Conservation (phyloP, 106 monocot genomes). For the Dendrobium huoshanense region DNA sequence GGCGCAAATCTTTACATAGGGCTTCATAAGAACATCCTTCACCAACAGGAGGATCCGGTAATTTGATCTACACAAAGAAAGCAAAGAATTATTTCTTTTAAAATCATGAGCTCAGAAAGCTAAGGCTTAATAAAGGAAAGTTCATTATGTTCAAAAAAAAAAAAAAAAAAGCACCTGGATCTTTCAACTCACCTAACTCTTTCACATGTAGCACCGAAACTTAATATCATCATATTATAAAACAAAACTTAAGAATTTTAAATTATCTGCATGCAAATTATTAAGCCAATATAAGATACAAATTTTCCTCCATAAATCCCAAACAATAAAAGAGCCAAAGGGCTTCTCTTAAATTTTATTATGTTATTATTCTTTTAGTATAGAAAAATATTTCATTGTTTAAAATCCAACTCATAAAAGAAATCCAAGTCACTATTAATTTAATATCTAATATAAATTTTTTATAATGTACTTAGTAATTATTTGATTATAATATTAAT, state of each 20-base stretch:
- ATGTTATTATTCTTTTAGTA: not conserved
- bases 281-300: not conserved
- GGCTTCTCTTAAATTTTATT: not conserved
- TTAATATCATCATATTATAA: not conserved
- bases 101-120: not conserved
- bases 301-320: not conserved
- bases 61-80: slow-evolving; percentile 38
- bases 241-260: not conserved
- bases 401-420: not conserved
- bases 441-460: not conserved
- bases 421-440: not conserved
- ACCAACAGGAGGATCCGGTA: slow-evolving; percentile 59
- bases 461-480: too few relatives aligned
- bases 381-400: not conserved
- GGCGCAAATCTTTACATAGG: slow-evolving; percentile 48
- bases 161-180: not conserved
- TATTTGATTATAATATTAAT: too few relatives aligned
- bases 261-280: not conserved
- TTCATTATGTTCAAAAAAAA: not conserved
- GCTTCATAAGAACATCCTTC: slow-evolving; percentile 53
- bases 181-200: not conserved
- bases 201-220: not conserved
- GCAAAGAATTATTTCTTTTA: not conserved
- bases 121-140: not conserved
- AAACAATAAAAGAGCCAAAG: not conserved